Base-by-base conservation (phyloP, 257 asterid species). In the Gynochthodes officinalis region DNA sequence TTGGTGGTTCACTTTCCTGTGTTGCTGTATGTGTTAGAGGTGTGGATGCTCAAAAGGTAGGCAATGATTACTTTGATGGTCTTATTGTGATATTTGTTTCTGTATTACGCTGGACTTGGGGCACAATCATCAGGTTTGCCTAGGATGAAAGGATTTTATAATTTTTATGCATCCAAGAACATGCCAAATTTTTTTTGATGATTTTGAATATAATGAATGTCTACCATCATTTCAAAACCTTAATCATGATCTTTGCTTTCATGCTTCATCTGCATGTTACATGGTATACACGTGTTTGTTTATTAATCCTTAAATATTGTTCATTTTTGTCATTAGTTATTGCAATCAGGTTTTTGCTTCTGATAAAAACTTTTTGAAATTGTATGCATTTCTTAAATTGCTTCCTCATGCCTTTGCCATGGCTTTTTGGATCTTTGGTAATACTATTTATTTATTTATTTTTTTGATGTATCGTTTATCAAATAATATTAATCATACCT, bases 21-120 rank as follows among this genome's bases (percentile, higher is more conserved):
- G 81, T 95, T 83, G 97, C 97, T 72, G 88, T 95, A 75, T 84
- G 96, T 80, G 82, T 75, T 73, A 90, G 98, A 85, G 98, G 99
- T 82, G 82, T 86, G 88, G 98, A 95, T 74, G 78, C 86, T 71
- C 95, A 87, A 81, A 86, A 95, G 98, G 99, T 95, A 78, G 76
- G 81, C 71, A 78, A 39, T 77, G 53, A 9, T n/a, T 10, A 35
- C 62, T 72, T 64, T 66, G 58, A 39, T 40, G 65, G 25, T 35
- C 18, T 35, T 9, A 7, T 18, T 62, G 28, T 35, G 27, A 7
- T 6, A 33, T 15, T 43, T 43, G 12, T 10, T 64, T 39, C 0
- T 6, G 7, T 40, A 39, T 19, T n/a, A 4, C n/a, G n/a, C 40
- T 63, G 50, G 49, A 33, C 32, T 39, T 7, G 11, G 28, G 30